A percentile compares a stretch with the other conserved stretches of the same genome.
Evolutionary conservation across 78 protist species (phyloP).

Genomic region (Emiliania huxleyi): DNA sequence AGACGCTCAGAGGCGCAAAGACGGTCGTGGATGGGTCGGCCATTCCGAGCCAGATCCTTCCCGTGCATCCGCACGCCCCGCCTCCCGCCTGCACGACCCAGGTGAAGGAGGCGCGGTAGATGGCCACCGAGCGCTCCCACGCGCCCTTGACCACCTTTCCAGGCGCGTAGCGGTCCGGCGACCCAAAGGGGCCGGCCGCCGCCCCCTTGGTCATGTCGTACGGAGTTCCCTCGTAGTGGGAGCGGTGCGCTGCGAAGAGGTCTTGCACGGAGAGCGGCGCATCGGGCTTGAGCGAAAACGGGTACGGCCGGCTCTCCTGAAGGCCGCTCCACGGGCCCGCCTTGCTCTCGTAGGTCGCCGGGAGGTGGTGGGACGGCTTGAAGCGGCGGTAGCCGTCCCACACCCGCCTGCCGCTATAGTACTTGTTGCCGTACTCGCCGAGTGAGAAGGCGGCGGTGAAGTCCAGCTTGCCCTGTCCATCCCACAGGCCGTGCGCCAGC

Average conservation of each 20-base stretch:
- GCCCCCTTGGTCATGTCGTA: conserved; percentile 44
- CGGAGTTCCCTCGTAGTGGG: conserved; percentile 40
- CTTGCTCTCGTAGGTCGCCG: not conserved
- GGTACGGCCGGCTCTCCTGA: too few relatives aligned
- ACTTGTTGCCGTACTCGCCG: conserved; percentile 21
- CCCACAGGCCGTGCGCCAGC: conserved; percentile 41
- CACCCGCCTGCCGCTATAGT: conserved; percentile 51
- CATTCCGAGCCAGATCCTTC: too few relatives aligned
- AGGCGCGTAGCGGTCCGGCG: not conserved
- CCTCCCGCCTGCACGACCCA: not conserved
- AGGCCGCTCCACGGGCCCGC: too few relatives aligned
- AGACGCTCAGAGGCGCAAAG: too few relatives aligned
- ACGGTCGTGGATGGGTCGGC: too few relatives aligned
- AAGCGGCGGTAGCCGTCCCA: conserved; percentile 55
- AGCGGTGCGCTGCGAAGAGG: not conserved
- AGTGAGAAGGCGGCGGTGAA: conserved; percentile 44
- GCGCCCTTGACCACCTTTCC: too few relatives aligned
- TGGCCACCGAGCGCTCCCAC: not conserved
- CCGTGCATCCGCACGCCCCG: too few relatives aligned
- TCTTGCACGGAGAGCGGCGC: not conserved
- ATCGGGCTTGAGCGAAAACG: not conserved
- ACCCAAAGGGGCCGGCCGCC: conserved; percentile 28
- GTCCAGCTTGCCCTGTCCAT: conserved; percentile 14
- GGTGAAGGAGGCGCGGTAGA: not conserved
- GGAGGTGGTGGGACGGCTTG: conserved; percentile 26